Conservation (phyloP, 306 rosid genomes). For the Arachis hypogaea region DNA sequence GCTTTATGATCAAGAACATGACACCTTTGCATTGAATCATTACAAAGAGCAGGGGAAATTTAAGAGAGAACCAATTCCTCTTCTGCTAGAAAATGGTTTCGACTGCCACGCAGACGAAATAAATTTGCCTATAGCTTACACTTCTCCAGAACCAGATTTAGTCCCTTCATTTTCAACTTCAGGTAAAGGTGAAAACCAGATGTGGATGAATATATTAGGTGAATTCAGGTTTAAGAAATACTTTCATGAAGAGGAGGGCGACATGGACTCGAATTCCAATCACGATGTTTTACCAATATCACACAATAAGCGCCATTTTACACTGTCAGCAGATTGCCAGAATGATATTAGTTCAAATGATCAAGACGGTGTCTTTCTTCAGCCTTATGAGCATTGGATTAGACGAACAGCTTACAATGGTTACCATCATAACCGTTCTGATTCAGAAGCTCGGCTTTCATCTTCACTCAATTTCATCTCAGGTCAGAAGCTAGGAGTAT, state of each 20-base stretch:
- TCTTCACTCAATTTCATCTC: constrained; percentile 46
- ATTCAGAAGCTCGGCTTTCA: constrained; percentile 46
- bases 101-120: constrained; percentile 38
- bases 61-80: constrained; percentile 45
- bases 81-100: constrained; percentile 54
- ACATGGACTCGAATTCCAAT: constrained; percentile 40
- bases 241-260: constrained; percentile 46
- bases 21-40: constrained; percentile 33
- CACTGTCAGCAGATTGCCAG: constrained; percentile 38
- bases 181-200: constrained; percentile 40
- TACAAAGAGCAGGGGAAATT: constrained; percentile 43
- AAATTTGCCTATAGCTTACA: constrained; percentile 35
- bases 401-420: constrained; percentile 40
- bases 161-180: constrained; percentile 39
- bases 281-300: constrained; percentile 46
- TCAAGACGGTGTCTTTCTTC: constrained; percentile 39
- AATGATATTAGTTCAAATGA: constrained; percentile 30
- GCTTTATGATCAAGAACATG: constrained; percentile 42
- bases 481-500: constrained; percentile 34
- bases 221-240: constrained; percentile 43
- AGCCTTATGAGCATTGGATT: constrained; percentile 48
- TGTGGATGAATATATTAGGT: constrained; percentile 33
- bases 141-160: constrained; percentile 31
- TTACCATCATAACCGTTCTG: constrained; percentile 38
- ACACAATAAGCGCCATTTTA: constrained; percentile 38